Conservation (phyloP, 73 alveolate genomes). For the Strombidium stylifer region DNA sequence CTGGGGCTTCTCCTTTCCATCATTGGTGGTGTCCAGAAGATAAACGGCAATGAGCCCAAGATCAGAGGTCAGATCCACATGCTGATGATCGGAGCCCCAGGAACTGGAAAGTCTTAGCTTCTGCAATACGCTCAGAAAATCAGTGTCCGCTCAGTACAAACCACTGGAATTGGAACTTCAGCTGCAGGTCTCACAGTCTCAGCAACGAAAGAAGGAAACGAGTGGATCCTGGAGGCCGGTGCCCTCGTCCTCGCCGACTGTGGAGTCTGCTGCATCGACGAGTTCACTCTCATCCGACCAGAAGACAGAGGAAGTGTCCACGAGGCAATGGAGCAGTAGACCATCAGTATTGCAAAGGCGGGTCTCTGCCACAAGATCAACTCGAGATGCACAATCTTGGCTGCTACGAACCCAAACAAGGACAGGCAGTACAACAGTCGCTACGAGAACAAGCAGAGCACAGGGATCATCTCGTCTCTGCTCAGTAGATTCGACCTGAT, state of each 20-base stretch:
- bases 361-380: slow-evolving; percentile 77
- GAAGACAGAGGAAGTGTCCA: slow-evolving; percentile 75
- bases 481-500: slow-evolving; percentile 83
- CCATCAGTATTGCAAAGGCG: slow-evolving; percentile 80
- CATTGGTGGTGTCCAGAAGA: slow-evolving; percentile 77
- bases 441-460: slow-evolving; percentile 52
- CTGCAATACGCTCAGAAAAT: slow-evolving; percentile 64
- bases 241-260: slow-evolving; percentile 87
- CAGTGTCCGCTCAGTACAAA: slow-evolving; percentile 61
- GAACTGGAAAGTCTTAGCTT: slow-evolving; percentile 84
- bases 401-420: slow-evolving; percentile 78
- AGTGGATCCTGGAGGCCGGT: slow-evolving; percentile 90
- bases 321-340: slow-evolving; percentile 86
- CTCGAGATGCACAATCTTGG: slow-evolving; percentile 84
- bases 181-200: slow-evolving; percentile 88
- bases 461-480: slow-evolving; percentile 75
- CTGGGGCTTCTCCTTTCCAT: slow-evolving; percentile 70
- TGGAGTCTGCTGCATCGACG: slow-evolving; percentile 95
- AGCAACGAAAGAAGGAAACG: slow-evolving; percentile 79
- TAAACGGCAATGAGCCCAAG: slow-evolving; percentile 48
- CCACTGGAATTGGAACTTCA: slow-evolving; percentile 87
- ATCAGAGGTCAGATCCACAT: slow-evolving; percentile 80
- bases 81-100: slow-evolving; percentile 87
- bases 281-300: slow-evolving; percentile 65
- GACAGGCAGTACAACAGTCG: slow-evolving; percentile 51